phyloP scores from a whole-genome alignment of 2,329 filamentous ascomycete species.

The Herpotrichia juniperi region DNA sequence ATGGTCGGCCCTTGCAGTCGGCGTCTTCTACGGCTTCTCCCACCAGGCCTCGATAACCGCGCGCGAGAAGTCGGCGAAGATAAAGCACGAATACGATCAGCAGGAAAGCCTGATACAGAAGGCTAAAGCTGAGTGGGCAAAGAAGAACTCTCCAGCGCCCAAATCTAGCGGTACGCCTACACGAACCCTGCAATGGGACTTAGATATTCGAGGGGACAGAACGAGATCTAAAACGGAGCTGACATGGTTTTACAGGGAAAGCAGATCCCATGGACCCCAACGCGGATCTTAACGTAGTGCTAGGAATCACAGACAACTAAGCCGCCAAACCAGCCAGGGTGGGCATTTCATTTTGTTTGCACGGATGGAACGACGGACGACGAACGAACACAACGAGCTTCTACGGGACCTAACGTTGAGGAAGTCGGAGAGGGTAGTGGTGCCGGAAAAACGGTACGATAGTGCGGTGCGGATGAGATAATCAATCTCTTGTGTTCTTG shows the following conservation, averaged over 20 bases:
- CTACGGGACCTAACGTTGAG: too few species aligned
- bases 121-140: slow-evolving; percentile 89
- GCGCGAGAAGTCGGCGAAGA: slow-evolving; percentile 71
- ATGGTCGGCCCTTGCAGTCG: slow-evolving; percentile 90
- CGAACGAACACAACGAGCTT: slow-evolving; percentile 5
- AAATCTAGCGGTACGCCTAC: slow-evolving; percentile 34
- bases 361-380: slow-evolving; percentile 20
- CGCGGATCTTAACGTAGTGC: slow-evolving; percentile 84
- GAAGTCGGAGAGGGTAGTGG: slow-evolving; percentile 10
- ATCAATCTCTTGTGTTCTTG: slow-evolving; percentile 43
- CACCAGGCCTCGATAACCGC: slow-evolving; percentile 85
- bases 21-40: slow-evolving; percentile 93
- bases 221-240: slow-evolving; percentile 4
- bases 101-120: slow-evolving; percentile 91
- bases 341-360: slow-evolving; percentile 25
- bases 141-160: slow-evolving; percentile 63
- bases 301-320: slow-evolving; percentile 46
- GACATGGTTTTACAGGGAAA: slow-evolving; percentile 52
- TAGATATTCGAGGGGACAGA: not conserved
- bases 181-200: not conserved
- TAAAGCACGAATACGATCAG: slow-evolving; percentile 84
- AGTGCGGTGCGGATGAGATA: slow-evolving; percentile 19
- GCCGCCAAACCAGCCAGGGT: slow-evolving; percentile 3
- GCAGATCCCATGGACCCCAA: slow-evolving; percentile 81
- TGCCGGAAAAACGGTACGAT: slow-evolving; percentile 8